phyloP scores from a whole-genome alignment of 2,329 filamentous ascomycete genomes.

The Mycocentrospora acerina region DNA sequence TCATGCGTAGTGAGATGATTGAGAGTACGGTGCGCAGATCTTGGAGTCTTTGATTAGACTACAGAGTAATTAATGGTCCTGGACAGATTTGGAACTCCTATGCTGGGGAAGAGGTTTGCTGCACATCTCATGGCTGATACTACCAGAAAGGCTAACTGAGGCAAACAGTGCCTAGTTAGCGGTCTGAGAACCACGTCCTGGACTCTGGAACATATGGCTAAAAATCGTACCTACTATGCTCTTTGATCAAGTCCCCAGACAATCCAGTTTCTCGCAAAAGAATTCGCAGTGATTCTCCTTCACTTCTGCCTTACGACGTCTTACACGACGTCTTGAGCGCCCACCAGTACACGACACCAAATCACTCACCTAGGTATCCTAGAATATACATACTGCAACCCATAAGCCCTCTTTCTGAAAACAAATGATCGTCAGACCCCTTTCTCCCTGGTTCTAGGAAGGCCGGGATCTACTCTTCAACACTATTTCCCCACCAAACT shows the following conservation, averaged over 20 bases:
- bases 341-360: constrained; percentile 7
- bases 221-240: constrained; percentile 11
- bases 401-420: constrained; percentile 13
- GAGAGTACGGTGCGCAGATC: constrained; percentile 3
- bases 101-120: constrained; percentile 18
- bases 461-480: constrained; percentile 1
- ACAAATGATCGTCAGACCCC: constrained; percentile 11
- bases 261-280: constrained; percentile 3
- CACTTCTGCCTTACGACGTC: constrained; percentile 14
- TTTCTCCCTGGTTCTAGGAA: constrained; percentile 19
- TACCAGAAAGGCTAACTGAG: neutral
- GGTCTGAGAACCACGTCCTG: constrained; percentile 5
- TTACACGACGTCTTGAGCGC: constrained; percentile 8
- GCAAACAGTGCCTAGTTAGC: constrained; percentile 9
- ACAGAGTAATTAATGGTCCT: constrained; percentile 3
- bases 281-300: constrained; percentile 13
- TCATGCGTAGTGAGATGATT: constrained; percentile 10
- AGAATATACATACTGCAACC: constrained; percentile 10
- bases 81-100: constrained; percentile 15
- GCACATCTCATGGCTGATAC: neutral
- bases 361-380: constrained; percentile 15
- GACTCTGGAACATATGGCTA: constrained; percentile 5
- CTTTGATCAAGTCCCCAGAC: neutral
- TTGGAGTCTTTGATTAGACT: constrained; percentile 12
- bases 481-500: constrained; percentile 1